These are phyloP conservation scores for Salix dunnii DNA, from an alignment of 345 rosid genomes.

Conservation along the genomic window DNA sequence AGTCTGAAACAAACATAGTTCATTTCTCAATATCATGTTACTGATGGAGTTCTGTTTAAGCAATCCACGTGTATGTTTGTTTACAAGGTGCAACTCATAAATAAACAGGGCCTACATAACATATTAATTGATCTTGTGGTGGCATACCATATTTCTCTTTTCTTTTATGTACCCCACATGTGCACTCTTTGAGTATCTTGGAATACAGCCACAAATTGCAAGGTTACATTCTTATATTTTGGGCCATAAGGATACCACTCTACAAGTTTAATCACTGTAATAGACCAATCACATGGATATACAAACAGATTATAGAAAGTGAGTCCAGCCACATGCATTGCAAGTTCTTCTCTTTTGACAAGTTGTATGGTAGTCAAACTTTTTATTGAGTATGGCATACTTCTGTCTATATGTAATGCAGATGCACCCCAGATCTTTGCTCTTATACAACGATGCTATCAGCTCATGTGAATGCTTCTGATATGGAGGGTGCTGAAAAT, in stretches of 20 bases:
- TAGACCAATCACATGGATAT: background rate
- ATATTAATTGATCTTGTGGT: no score
- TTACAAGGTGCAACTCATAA: no score
- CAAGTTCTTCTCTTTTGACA: background rate
- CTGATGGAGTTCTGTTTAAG: no score
- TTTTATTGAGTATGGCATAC: background rate
- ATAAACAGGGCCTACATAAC: no score
- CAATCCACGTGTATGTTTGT: no score
- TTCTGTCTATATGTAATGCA: slow-evolving; percentile 27
- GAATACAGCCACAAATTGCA: background rate
- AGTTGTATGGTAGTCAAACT: background rate
- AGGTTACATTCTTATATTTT: background rate
- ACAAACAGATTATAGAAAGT: background rate
- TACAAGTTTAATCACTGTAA: background rate
- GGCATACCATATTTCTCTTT: no score
- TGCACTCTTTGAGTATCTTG: background rate
- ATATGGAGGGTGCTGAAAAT: slow-evolving; percentile 92
- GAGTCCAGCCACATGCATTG: no score
- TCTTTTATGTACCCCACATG: no score
- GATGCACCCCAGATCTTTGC: slow-evolving; percentile 72
- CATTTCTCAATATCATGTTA: background rate
- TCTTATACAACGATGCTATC: slow-evolving; percentile 93
- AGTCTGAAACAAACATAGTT: slow-evolving; percentile 8
- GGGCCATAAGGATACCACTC: background rate
- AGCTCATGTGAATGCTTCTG: slow-evolving; percentile 83